phyloP scores from a whole-genome alignment of 2,329 filamentous ascomycete genomes.

The Epichloe uncinata region DNA sequence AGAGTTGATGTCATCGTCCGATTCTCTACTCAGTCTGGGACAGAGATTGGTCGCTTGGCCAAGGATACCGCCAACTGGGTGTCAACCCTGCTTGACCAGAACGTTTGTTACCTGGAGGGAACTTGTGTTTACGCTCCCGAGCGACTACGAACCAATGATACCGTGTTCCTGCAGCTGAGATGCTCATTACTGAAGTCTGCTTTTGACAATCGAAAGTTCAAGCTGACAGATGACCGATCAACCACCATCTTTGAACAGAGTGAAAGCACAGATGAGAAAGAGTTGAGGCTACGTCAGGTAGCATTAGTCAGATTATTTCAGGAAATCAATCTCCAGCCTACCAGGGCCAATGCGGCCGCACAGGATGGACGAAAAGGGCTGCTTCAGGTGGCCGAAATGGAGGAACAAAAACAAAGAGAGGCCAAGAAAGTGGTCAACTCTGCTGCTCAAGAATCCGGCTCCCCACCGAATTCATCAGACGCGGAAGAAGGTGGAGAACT shows the following conservation, averaged over 20 bases:
- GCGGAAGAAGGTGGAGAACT: slow-evolving; percentile 79
- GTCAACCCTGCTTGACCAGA: slow-evolving; percentile 81
- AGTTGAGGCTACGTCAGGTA: slow-evolving; percentile 71
- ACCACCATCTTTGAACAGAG: slow-evolving; percentile 69
- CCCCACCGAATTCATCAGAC: slow-evolving; percentile 48
- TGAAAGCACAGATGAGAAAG: slow-evolving; percentile 75
- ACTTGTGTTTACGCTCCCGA: slow-evolving; percentile 84
- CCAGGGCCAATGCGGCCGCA: slow-evolving; percentile 58
- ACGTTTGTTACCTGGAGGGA: slow-evolving; percentile 75
- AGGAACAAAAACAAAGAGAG: slow-evolving; percentile 59
- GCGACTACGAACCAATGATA: slow-evolving; percentile 75
- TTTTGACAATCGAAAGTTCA: slow-evolving; percentile 50
- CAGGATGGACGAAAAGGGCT: slow-evolving; percentile 74
- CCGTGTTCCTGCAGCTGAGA: slow-evolving; percentile 76
- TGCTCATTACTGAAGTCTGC: slow-evolving; percentile 63
- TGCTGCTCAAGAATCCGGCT: slow-evolving; percentile 23
- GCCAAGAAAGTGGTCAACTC: slow-evolving; percentile 20
- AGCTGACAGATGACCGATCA: slow-evolving; percentile 54
- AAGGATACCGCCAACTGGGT: slow-evolving; percentile 87
- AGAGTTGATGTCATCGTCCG: slow-evolving; percentile 79
- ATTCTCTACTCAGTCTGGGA: slow-evolving; percentile 67
- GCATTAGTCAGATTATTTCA: slow-evolving; percentile 80
- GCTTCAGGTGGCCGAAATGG: slow-evolving; percentile 75
- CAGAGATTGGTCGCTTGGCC: slow-evolving; percentile 75
- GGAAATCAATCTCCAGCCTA: slow-evolving; percentile 73